Conservation (phyloP, 148 eudicot species). For the Mesembryanthemum crystallinum region DNA sequence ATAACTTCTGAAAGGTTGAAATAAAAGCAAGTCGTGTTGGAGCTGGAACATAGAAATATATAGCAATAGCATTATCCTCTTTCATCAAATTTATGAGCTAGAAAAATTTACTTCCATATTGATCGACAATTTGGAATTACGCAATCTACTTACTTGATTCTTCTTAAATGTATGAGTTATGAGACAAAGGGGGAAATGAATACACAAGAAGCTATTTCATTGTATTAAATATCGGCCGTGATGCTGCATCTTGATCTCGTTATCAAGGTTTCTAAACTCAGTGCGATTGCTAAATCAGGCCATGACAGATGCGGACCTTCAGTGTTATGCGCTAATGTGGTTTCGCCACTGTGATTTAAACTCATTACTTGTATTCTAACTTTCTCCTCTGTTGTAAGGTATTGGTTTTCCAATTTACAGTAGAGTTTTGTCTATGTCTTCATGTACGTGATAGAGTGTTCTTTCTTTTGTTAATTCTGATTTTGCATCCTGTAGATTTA, state of each 20-base stretch:
- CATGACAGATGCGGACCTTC: too few relatives aligned
- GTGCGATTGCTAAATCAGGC: too few relatives aligned
- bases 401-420: background rate
- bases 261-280: too few relatives aligned
- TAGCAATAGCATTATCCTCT: background rate
- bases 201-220: too few relatives aligned
- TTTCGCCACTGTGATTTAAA: too few relatives aligned
- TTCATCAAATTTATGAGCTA: background rate
- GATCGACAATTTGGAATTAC: background rate
- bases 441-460: background rate
- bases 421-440: background rate
- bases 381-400: background rate
- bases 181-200: background rate
- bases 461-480: background rate
- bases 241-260: too few relatives aligned
- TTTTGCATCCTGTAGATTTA: background rate
- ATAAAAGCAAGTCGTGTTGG: background rate
- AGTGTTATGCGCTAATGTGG: too few relatives aligned
- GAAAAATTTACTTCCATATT: background rate
- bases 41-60: background rate
- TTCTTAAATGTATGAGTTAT: background rate
- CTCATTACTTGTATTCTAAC: background rate
- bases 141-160: background rate
- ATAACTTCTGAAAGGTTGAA: background rate
- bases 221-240: too few relatives aligned